phyloP scores from a whole-genome alignment of 352 stramenopile species.

The Pythium biforme region DNA sequence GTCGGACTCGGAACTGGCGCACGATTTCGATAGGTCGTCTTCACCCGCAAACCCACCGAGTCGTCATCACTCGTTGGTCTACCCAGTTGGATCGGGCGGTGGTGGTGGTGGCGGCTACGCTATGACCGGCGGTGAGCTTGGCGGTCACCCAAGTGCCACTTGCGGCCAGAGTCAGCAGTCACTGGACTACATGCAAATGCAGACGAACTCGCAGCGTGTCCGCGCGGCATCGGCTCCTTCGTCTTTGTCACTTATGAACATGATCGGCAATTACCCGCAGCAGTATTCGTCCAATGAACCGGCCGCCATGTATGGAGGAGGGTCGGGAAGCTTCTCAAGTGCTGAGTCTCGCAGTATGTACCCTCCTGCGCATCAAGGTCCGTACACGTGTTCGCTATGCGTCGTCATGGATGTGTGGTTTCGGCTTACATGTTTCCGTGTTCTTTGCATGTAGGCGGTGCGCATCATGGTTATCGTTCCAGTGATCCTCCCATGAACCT shows the following conservation, averaged over 20 bases:
- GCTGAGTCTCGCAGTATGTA: constrained; percentile 23
- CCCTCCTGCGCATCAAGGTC: constrained; percentile 18
- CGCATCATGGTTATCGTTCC: constrained; percentile 13
- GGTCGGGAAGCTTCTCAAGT: constrained; percentile 19
- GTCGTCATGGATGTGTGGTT: too few relatives aligned
- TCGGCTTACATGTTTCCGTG: neutral
- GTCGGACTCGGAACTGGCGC: constrained; percentile 24
- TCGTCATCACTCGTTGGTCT: constrained; percentile 47
- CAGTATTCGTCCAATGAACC: constrained; percentile 25
- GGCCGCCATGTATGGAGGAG: constrained; percentile 14
- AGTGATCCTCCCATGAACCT: constrained; percentile 28
- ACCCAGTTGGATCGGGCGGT: constrained; percentile 28
- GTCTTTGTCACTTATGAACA: constrained; percentile 27
- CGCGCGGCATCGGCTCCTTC: constrained; percentile 28
- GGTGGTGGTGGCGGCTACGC: constrained; percentile 23
- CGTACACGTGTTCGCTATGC: neutral
- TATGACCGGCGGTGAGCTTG: constrained; percentile 29
- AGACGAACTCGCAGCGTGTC: constrained; percentile 20
- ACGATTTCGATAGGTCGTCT: constrained; percentile 47
- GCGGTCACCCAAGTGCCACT: neutral
- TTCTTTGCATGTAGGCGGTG: neutral
- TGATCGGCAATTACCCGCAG: constrained; percentile 24
- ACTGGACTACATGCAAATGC: constrained; percentile 22
- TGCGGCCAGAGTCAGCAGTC: constrained; percentile 14
- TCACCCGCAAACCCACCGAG: constrained; percentile 26